These are phyloP conservation scores for Protomyces arabidopsidicola DNA, from an alignment of 1,139 yeast species.

Conservation along the genomic window DNA sequence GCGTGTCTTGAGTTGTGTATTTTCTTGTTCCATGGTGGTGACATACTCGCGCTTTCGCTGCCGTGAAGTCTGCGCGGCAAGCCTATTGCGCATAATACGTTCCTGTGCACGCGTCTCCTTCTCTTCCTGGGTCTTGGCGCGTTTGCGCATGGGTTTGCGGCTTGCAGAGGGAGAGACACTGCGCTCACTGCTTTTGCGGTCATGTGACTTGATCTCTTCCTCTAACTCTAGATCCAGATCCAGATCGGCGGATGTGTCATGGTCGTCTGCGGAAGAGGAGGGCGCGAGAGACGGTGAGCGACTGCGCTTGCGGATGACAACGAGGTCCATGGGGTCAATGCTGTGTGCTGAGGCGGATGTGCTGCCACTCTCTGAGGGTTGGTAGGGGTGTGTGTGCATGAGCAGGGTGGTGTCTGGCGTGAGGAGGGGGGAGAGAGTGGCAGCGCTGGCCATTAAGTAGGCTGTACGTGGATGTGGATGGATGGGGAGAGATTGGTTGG, in stretches of 20 bases:
- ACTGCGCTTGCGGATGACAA: constrained; percentile 1
- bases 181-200: background rate
- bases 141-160: constrained; percentile 79
- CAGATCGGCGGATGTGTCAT: background rate
- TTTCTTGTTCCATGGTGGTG: constrained; percentile 61
- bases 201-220: background rate
- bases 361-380: background rate
- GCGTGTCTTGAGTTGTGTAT: constrained; percentile 13
- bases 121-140: constrained; percentile 95
- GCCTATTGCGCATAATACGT: constrained; percentile 84
- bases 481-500: no score
- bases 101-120: constrained; percentile 94
- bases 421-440: background rate
- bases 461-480: background rate
- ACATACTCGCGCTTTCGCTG: constrained; percentile 93
- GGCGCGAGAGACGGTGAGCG: background rate
- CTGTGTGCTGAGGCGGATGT: background rate
- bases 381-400: background rate
- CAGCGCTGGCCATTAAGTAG: background rate
- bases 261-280: background rate
- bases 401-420: background rate
- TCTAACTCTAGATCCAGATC: background rate
- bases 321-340: background rate
- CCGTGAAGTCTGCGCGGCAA: constrained; percentile 96
- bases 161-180: background rate